A percentile compares a stretch with the other conserved stretches of the same genome.
Conservation (phyloP, 73 alveolate species). For the Urostyla sp. region DNA sequence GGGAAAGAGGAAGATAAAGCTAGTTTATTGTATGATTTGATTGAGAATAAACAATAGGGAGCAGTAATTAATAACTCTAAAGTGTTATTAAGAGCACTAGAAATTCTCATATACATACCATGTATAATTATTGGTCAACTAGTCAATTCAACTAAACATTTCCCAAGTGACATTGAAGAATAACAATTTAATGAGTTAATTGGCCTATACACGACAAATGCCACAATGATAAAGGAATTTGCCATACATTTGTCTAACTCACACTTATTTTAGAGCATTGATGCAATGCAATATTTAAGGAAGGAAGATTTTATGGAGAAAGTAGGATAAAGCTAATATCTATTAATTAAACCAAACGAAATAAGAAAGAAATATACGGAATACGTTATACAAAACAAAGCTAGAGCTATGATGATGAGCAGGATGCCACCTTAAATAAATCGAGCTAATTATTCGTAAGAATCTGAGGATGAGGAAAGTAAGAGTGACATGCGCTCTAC, state of each 20-base stretch:
- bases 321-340: slow-evolving; percentile 11
- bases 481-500: too few species aligned
- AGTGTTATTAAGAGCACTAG: slow-evolving; percentile 1
- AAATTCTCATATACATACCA: slow-evolving; percentile 3
- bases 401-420: slow-evolving; percentile 53
- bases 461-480: too few species aligned
- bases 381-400: slow-evolving; percentile 26
- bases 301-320: slow-evolving; percentile 14
- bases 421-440: too few species aligned
- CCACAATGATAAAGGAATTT: slow-evolving; percentile 36
- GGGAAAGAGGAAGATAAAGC: slow-evolving; percentile 49
- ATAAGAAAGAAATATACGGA: slow-evolving; percentile 47
- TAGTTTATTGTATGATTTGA: slow-evolving; percentile 20
- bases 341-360: slow-evolving; percentile 37
- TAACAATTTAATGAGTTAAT: slow-evolving; percentile 32
- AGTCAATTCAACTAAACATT: slow-evolving; percentile 2
- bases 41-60: slow-evolving; percentile 20
- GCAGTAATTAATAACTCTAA: slow-evolving; percentile 38
- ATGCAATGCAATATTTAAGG: slow-evolving; percentile 5
- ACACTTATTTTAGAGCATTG: background rate
- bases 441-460: too few species aligned
- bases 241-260: background rate
- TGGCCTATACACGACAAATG: slow-evolving; percentile 48
- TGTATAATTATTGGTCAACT: slow-evolving; percentile 33
- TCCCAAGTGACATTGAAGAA: slow-evolving; percentile 28